Evolutionary conservation across 176 grass and related monocot species (phyloP), one percentile per base, ranked within the genome.

Genomic region (Lolium multiflorum): DNA sequence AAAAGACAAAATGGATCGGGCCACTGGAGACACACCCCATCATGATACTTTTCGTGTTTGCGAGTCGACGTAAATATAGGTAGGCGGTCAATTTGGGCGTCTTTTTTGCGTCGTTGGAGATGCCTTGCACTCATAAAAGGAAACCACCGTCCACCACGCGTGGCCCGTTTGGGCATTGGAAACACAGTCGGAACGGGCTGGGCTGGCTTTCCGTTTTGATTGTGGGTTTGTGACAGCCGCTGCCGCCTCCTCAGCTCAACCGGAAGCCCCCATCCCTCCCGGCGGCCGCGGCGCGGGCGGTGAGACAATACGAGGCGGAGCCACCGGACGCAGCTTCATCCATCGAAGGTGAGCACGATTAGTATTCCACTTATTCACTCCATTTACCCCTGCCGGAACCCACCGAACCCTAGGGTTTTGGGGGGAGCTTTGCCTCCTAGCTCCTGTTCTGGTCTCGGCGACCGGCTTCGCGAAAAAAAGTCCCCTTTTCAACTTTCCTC

Each of bases 381-480:
- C 7, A 3, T 51, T 52, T 7, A 51, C 11, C 22, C 71, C 22
- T 51, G 71, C 71, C 46, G 22, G 71, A 74, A 74, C 46, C 71
- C 71, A 50, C 71, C 13, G 46, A 74, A 50, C 14, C 47, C 14
- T 75, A 75, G 72, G 72, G 72, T 75, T 31, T n/a, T n/a, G n/a
- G n/a, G n/a, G n/a, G n/a, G n/a, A n/a, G n/a, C n/a, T n/a, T n/a
- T n/a, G n/a, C n/a, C n/a, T 52, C 6, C 41, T n/a, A 24, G n/a
- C 11, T 21, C 11, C 41, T 0, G 69, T 47, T 72, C 69, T 47
- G 21, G 21, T 74, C 47, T 74, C 13, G 22, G 22, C 47, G 46
- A 28, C 46, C 13, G 22, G 71, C 71, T 50, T 52, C 47, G 72
- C 47, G 7, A 17, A 28, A 5, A 75, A 17, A n/a, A 13, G n/a